A percentile compares a stretch with the other conserved stretches of the same genome.
Evolutionary conservation across 2,329 filamentous ascomycete species (phyloP).

Genomic region (Bipolaris sorokiniana): DNA sequence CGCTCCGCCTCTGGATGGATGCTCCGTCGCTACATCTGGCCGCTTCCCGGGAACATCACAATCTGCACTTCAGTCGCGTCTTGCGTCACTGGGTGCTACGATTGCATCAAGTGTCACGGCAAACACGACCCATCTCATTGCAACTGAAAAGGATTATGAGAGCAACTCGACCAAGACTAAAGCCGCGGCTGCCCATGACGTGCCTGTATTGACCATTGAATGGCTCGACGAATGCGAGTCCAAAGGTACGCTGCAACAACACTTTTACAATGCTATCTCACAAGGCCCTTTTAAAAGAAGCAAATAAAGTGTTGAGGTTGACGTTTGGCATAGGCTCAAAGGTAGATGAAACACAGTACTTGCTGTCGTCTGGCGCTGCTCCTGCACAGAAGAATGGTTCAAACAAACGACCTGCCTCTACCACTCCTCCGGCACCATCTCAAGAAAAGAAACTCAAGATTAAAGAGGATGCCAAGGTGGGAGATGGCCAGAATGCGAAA

Average conservation of each 20-base stretch:
- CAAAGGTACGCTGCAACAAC: constrained; percentile 37
- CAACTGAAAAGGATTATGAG: constrained; percentile 60
- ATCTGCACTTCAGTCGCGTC: constrained; percentile 54
- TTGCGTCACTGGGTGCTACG: constrained; percentile 58
- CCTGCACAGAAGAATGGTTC: constrained; percentile 30
- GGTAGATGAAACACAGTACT: constrained; percentile 49
- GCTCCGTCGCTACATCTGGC: constrained; percentile 65
- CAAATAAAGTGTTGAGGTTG: not conserved
- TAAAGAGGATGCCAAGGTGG: constrained; percentile 44
- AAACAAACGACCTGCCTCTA: constrained; percentile 43
- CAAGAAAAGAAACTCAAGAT: constrained; percentile 36
- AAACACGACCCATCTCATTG: constrained; percentile 63
- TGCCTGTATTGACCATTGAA: constrained; percentile 63
- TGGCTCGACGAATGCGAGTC: constrained; percentile 68
- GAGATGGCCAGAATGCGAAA: constrained; percentile 55
- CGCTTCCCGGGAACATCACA: constrained; percentile 64
- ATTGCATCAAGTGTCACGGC: constrained; percentile 57
- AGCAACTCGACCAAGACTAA: constrained; percentile 60
- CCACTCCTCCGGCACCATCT: constrained; percentile 19
- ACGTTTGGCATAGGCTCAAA: constrained; percentile 28
- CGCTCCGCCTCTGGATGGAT: constrained; percentile 55
- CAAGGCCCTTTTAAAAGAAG: not conserved
- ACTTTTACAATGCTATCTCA: not conserved
- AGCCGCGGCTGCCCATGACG: constrained; percentile 54
- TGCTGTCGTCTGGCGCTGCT: constrained; percentile 32